Conservation (phyloP, 345 rosid species). For the Gossypium longicalyx region DNA sequence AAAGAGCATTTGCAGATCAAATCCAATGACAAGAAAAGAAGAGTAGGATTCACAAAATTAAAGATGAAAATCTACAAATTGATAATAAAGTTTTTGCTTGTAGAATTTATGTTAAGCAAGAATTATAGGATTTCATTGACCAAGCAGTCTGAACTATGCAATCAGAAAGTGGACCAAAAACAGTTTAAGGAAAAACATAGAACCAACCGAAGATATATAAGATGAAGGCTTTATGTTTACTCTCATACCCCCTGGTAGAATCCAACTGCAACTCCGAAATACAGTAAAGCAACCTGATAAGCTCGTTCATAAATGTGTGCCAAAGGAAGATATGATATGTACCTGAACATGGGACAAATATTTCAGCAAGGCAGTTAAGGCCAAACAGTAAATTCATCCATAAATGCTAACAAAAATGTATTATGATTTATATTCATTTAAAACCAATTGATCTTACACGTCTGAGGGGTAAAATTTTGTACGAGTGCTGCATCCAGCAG, state of each 20-base stretch:
- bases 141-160: not conserved
- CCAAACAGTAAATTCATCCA: conserved; percentile 7
- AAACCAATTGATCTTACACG: conserved; percentile 49
- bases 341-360: conserved; percentile 38
- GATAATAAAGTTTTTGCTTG: not conserved
- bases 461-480: conserved; percentile 69
- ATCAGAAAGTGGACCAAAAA: conserved; percentile 7
- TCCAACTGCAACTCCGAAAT: conserved; percentile 86
- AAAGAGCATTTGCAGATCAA: conserved; percentile 6
- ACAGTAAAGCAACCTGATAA: conserved; percentile 53
- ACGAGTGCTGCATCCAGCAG: conserved; percentile 58
- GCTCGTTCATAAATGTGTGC: conserved; percentile 95
- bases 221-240: conserved; percentile 15
- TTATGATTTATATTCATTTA: not conserved
- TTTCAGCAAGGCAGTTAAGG: conserved; percentile 15
- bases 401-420: conserved; percentile 1
- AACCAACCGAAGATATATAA: not conserved
- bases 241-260: conserved; percentile 94
- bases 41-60: not conserved
- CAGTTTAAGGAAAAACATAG: conserved; percentile 15
- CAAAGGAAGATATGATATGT: conserved; percentile 92
- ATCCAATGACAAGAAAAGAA: too few species aligned
- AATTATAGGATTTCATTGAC: not conserved
- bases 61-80: not conserved
- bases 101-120: not conserved